Evolutionary conservation across 495 filamentous ascomycete genomes (phyloP).

Genomic region (Poronia punctata): DNA sequence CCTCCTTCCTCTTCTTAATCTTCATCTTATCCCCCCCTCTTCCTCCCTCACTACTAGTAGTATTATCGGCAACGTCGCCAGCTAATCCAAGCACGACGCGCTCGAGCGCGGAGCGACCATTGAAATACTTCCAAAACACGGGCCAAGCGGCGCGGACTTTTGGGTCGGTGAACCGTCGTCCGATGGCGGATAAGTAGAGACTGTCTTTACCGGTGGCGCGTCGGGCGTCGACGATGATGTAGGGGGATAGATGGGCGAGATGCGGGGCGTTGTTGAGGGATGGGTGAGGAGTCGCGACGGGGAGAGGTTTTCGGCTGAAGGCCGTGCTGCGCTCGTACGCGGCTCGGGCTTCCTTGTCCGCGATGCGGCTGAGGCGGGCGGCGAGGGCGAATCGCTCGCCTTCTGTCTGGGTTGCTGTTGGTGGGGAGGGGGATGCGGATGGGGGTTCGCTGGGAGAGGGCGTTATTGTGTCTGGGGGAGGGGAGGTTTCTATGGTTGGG

Average conservation of each 20-base stretch:
- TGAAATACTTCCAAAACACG: conserved; percentile 70
- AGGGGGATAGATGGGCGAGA: conserved; percentile 37
- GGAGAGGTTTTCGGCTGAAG: conserved; percentile 37
- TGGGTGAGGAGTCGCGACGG: conserved; percentile 40
- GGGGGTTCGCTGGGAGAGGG: conserved; percentile 19
- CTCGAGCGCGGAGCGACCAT: conserved; percentile 80
- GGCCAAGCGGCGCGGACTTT: conserved; percentile 43
- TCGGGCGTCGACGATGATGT: conserved; percentile 51
- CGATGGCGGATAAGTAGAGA: conserved; percentile 67
- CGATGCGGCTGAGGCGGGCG: conserved; percentile 46
- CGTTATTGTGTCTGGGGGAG: conserved; percentile 18
- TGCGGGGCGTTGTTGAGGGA: conserved; percentile 41
- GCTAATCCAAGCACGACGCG: conserved; percentile 59
- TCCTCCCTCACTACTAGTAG: not conserved
- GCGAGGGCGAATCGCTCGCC: conserved; percentile 42
- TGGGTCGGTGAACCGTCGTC: conserved; percentile 46
- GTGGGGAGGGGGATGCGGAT: conserved; percentile 7
- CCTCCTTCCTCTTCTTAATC: conserved; percentile 75
- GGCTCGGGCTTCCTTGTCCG: conserved; percentile 36
- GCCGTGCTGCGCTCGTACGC: conserved; percentile 41
- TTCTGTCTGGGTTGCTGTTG: conserved; percentile 17
- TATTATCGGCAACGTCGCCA: not conserved
- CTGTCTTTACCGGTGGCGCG: conserved; percentile 56
- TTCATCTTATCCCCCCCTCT: conserved; percentile 35
- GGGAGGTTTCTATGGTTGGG: conserved; percentile 4